A percentile compares a stretch with the other conserved stretches of the same genome.
These are phyloP conservation scores for Rachicladosporium sp. DNA, from an alignment of 2,329 filamentous ascomycete species.

Conservation along the genomic window DNA sequence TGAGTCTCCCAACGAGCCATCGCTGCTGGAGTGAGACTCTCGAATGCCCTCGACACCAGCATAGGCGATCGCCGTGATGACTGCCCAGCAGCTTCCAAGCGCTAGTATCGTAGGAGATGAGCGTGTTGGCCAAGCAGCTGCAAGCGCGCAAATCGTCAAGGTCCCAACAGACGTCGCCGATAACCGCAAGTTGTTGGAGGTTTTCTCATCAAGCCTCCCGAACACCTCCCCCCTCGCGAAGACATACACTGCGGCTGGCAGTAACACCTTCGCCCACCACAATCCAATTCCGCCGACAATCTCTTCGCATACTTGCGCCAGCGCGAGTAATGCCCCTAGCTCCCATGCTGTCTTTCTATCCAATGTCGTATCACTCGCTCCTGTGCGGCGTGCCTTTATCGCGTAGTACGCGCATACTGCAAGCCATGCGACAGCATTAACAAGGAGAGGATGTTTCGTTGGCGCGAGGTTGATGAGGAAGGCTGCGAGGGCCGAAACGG, in stretches of 20 bases:
- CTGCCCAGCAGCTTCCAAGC: too few species aligned
- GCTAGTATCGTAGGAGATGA: background rate
- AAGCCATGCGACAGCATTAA: constrained; percentile 31
- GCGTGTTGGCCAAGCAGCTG: background rate
- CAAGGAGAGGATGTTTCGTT: constrained; percentile 29
- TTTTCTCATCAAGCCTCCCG: too few species aligned
- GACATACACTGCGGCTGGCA: background rate
- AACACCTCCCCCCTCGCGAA: too few species aligned
- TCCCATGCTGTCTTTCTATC: constrained; percentile 25
- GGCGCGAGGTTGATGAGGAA: constrained; percentile 24
- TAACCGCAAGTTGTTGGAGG: too few species aligned
- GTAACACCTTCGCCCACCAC: constrained; percentile 34
- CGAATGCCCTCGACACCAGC: too few species aligned
- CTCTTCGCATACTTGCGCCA: constrained; percentile 32
- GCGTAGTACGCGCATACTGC: constrained; percentile 25
- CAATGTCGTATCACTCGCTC: constrained; percentile 12
- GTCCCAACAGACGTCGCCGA: background rate
- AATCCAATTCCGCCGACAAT: constrained; percentile 31
- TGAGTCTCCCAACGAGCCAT: too few species aligned
- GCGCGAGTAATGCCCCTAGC: constrained; percentile 29
- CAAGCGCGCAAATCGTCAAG: background rate
- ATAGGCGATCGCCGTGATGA: too few species aligned
- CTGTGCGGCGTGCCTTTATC: constrained; percentile 18
- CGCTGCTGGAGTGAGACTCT: too few species aligned
- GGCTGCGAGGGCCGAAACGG: constrained; percentile 24